Base-by-base conservation (phyloP, 331 rosid genomes). In the Malus hybrid region DNA sequence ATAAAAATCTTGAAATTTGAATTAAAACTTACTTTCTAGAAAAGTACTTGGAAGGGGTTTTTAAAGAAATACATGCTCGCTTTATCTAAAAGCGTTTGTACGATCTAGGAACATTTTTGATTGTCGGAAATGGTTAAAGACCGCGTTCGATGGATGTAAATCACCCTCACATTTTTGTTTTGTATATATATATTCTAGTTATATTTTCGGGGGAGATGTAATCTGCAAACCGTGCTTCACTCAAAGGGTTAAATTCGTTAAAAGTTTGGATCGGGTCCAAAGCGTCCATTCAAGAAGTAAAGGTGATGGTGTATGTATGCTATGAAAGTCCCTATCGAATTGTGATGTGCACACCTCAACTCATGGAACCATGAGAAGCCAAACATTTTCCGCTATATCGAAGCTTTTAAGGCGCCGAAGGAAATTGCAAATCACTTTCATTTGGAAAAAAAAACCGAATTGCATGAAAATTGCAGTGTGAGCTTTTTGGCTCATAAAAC, bases 401-500 rank as follows among this genome's bases (percentile, higher is more conserved):
- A 52, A 52, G 57, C 57, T 24, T 52, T 52, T 6, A 16, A 50
- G 20, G 57, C 57, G 6, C 57, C 0, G 6, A 24, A 24, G 24
- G 1, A 24, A 24, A 24, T 24, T 24, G 63, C 83, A 78, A 34
- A 78, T n/a, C 29, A 80, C 58, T 79, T 66, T 28, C 74, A 66
- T 70, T 66, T 67, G 73, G 24, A 24, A 80, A 68, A 60, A 36
- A 6, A 68, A 77, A 34, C 75, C 75, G 39, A 79, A 75, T 78
- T 44, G 78, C 72, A 76, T 55, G 52, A 33, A 66, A 66, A 65
- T 76, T 63, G 78, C 84, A 63, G 65, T 30, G 65, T 48, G 79
- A 78, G 75, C 74, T 63, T 77, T 64, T 76, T 52, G 80, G 79
- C 82, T 72, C 78, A 77, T 72, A 77, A 86, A 82, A 76, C 77